These are phyloP conservation scores for Helicocarpus griseus DNA, from an alignment of 2,329 filamentous ascomycete genomes.

Conservation along the genomic window DNA sequence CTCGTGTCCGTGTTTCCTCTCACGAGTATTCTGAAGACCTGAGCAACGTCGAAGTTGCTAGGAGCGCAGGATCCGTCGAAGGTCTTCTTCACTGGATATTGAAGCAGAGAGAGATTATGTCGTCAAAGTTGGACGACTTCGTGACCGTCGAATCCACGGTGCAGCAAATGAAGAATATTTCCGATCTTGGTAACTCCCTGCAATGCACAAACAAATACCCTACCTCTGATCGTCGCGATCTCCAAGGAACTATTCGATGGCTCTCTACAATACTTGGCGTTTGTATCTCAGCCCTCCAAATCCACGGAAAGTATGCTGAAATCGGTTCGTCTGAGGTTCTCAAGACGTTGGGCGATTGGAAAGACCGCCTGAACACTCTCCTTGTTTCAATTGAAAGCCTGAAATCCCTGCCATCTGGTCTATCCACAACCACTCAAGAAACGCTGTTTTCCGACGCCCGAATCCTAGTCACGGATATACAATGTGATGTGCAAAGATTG, in stretches of 20 bases:
- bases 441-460: slow-evolving; percentile 20
- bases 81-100: slow-evolving; percentile 55
- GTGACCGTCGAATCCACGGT: slow-evolving; percentile 21
- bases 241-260: slow-evolving; percentile 43
- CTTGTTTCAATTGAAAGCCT: slow-evolving; percentile 35
- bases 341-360: slow-evolving; percentile 42
- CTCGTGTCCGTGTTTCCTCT: slow-evolving; percentile 55
- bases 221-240: slow-evolving; percentile 9
- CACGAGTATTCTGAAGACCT: slow-evolving; percentile 77
- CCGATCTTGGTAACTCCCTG: slow-evolving; percentile 17
- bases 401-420: slow-evolving; percentile 41
- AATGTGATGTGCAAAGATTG: slow-evolving; percentile 34
- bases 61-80: slow-evolving; percentile 79
- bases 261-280: slow-evolving; percentile 59
- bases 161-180: slow-evolving; percentile 25
- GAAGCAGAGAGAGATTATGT: slow-evolving; percentile 29
- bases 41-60: slow-evolving; percentile 65
- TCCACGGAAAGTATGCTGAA: slow-evolving; percentile 57
- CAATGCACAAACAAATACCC: slow-evolving; percentile 16
- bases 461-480: slow-evolving; percentile 22
- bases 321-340: slow-evolving; percentile 39
- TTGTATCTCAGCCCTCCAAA: slow-evolving; percentile 50
- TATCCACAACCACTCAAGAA: slow-evolving; percentile 31
- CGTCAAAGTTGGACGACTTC: slow-evolving; percentile 23
- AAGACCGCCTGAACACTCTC: slow-evolving; percentile 38